Percentiles rank a stretch among this genome's conserved stretches.
phyloP scores from a whole-genome alignment of 1,284 basidiomycete genomes.

The Trichosporon coremiiforme region DNA sequence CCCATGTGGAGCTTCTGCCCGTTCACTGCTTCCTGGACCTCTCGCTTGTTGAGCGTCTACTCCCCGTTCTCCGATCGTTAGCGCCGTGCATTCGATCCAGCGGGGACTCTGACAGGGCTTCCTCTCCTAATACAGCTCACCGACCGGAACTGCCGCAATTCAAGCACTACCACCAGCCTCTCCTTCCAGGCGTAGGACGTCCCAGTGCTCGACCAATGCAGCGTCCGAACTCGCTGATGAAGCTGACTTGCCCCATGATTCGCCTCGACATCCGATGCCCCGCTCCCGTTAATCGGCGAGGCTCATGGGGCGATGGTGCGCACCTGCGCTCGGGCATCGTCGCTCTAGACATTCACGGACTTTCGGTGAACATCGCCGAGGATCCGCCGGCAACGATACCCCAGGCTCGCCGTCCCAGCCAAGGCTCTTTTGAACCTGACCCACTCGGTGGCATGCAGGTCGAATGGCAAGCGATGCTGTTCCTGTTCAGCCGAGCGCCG shows the following conservation, averaged over 20 bases:
- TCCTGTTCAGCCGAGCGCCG: conserved; percentile 51
- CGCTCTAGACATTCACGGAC: conserved; percentile 51
- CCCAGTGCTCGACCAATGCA: background rate
- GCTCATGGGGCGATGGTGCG: conserved; percentile 52
- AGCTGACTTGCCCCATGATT: conserved; percentile 41
- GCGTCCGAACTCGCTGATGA: conserved; percentile 20
- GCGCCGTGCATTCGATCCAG: conserved; percentile 37
- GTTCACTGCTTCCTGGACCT: conserved; percentile 75
- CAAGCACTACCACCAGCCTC: conserved; percentile 10
- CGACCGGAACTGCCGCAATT: conserved; percentile 1
- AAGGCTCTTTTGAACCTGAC: conserved; percentile 5
- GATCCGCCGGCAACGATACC: conserved; percentile 20
- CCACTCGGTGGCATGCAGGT: conserved; percentile 30
- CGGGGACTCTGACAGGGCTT: background rate
- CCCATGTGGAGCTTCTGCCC: conserved; percentile 59
- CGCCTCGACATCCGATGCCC: conserved; percentile 55
- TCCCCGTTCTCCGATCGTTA: conserved; percentile 45
- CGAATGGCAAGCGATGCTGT: conserved; percentile 48
- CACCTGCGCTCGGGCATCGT: conserved; percentile 53
- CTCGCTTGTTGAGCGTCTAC: conserved; percentile 58
- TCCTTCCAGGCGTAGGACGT: background rate
- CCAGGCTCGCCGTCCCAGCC: background rate
- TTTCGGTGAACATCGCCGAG: conserved; percentile 30
- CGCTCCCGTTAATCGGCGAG: conserved; percentile 45
- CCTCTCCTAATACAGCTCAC: background rate